Evolutionary conservation across 2,329 filamentous ascomycete genomes (phyloP).

Genomic region (Xylaria sp.): DNA sequence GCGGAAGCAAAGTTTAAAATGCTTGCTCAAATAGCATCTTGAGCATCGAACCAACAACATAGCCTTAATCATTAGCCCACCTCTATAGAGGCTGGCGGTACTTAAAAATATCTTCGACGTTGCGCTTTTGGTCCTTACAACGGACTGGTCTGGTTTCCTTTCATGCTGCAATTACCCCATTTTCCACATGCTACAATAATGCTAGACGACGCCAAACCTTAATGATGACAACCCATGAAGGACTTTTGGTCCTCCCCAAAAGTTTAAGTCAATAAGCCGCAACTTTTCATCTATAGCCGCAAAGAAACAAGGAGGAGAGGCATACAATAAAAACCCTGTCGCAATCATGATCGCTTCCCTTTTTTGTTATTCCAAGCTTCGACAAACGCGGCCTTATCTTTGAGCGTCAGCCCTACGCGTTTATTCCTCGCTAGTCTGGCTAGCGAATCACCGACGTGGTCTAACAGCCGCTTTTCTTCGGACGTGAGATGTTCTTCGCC

Average conservation of each 20-base stretch:
- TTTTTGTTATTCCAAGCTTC: conserved; percentile 67
- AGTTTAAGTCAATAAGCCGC: background rate
- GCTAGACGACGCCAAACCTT: background rate
- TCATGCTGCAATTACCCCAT: background rate
- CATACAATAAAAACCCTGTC: no score
- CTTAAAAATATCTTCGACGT: background rate
- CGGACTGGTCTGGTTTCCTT: background rate
- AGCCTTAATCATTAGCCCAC: background rate
- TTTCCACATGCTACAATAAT: background rate
- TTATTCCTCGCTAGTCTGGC: conserved; percentile 90
- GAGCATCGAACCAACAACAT: background rate
- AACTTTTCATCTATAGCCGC: conserved; percentile 11
- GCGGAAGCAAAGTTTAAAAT: background rate
- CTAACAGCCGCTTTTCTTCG: conserved; percentile 77
- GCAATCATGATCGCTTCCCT: conserved; percentile 42
- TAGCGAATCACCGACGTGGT: conserved; percentile 84
- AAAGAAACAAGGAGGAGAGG: background rate
- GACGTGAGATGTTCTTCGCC: conserved; percentile 50
- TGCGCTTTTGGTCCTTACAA: background rate
- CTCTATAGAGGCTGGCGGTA: background rate
- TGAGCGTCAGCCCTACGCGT: conserved; percentile 83
- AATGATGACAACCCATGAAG: conserved; percentile 1
- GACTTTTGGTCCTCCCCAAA: background rate
- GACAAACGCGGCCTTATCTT: conserved; percentile 86
- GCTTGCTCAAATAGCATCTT: background rate